Evolutionary conservation across 331 rosid species (phyloP), one percentile per base, ranked within the genome.

Genomic region (Quercus tomentella): DNA sequence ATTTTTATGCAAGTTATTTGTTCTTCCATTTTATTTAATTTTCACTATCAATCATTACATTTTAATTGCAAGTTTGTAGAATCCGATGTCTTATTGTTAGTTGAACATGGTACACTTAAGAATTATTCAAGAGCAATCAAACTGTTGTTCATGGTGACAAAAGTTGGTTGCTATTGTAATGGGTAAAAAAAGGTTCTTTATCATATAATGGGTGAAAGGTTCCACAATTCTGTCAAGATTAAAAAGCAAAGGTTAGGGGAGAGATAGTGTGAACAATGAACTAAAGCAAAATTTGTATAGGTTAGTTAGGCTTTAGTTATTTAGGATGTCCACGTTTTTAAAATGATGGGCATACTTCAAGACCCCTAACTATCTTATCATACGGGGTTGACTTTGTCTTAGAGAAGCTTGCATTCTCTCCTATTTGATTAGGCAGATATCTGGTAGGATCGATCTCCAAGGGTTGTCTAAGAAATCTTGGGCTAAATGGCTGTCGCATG

Each of bases 21-120:
- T 62, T 74, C 72, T 18, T 23, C 45, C 65, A 17, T 76, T 62
- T 23, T 76, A 79, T 9, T 76, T 35, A 60, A 30, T 51, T 16
- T 37, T 60, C 54, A 54, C 6, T 70, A 16, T 70, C 35, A 56
- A 77, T 25, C 56, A 57, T 70, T 41, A 66, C 31, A 1, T 31
- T 25, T 63, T 30, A 56, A 54, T 84, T 84, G 69, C 58, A 69
- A 72, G 78, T 73, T 45, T 74, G 65, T 30, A 58, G 61, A 70
- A 67, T 77, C 68, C 30, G 65, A 62, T 73, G 37, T 65, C 77
- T 31, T 63, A 21, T 69, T 73, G 62, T 58, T 18, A 26, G 45
- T 6, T 87, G 69, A 62, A 49, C 74, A 79, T 77, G 61, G 8
- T 70, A 8, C 63, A 3, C 73, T 7, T 49, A 28, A 28, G 54